Evolutionary conservation across 2,329 filamentous ascomycete species (phyloP).

Genomic region (Macrophomina tecta): DNA sequence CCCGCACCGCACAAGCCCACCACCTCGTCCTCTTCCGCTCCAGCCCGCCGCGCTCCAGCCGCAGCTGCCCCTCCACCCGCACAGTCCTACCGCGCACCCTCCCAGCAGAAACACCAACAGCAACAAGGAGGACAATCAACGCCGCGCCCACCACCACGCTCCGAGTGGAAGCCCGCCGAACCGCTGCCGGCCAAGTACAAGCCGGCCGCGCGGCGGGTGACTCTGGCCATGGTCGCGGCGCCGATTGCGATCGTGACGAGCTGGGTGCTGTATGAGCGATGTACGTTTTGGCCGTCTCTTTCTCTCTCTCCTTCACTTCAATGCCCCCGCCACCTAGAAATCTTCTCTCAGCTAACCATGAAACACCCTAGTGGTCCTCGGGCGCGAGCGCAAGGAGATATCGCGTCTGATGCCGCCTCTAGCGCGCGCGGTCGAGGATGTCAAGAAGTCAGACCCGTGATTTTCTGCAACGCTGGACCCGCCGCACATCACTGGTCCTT

Average conservation of each 20-base stretch:
- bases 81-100: not conserved
- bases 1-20: not conserved
- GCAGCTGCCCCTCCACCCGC: not conserved
- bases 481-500: too few species aligned
- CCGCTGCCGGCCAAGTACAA: slow-evolving; percentile 35
- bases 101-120: too few species aligned
- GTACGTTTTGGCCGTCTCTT: not conserved
- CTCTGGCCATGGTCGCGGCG: slow-evolving; percentile 43
- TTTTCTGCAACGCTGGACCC: too few species aligned
- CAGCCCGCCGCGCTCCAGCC: too few species aligned
- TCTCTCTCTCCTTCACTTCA: too few species aligned
- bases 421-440: slow-evolving; percentile 1
- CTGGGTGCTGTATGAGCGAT: slow-evolving; percentile 40
- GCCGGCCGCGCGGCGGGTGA: slow-evolving; percentile 39
- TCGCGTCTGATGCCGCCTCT: not conserved
- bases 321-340: too few species aligned
- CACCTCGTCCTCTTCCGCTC: not conserved
- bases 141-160: not conserved
- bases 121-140: not conserved
- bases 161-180: slow-evolving; percentile 14
- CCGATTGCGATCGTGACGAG: slow-evolving; percentile 43
- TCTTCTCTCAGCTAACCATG: too few species aligned
- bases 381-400: slow-evolving; percentile 6
- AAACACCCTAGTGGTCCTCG: slow-evolving; percentile 11
- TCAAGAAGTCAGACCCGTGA: not conserved